A percentile compares a stretch with the other conserved stretches of the same genome.
Evolutionary conservation across 768 basidiomycete genomes (phyloP).

Genomic region (Infundibulicybe gibba): DNA sequence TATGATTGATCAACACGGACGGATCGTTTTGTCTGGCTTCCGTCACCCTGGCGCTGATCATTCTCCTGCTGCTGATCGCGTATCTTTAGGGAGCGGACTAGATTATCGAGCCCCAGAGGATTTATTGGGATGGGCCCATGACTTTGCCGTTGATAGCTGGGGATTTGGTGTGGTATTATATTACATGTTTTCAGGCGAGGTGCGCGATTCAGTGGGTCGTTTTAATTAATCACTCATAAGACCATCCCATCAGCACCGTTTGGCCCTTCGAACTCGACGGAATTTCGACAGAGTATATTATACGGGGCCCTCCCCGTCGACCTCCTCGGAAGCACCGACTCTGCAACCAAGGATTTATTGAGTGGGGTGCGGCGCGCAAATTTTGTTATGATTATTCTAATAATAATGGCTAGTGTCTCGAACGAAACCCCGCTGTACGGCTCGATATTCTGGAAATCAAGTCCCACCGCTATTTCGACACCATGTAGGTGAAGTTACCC

Average conservation of each 20-base stretch:
- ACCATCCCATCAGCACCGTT: conserved; percentile 36
- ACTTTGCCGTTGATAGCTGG: conserved; percentile 55
- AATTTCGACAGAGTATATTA: conserved; percentile 29
- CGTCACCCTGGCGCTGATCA: conserved; percentile 21
- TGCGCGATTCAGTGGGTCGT: conserved; percentile 17
- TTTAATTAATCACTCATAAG: neutral
- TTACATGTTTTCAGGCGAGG: conserved; percentile 46
- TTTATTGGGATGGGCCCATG: conserved; percentile 51
- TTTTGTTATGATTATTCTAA: neutral
- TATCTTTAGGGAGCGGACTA: conserved; percentile 1
- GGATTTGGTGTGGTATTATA: conserved; percentile 51
- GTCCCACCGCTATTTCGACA: conserved; percentile 44
- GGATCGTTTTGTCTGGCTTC: conserved; percentile 49
- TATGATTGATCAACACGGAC: conserved; percentile 39
- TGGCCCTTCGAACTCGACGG: conserved; percentile 15
- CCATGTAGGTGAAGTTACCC: conserved; percentile 32
- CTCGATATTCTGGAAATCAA: conserved; percentile 35
- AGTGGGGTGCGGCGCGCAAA: conserved; percentile 29
- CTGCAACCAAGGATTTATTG: conserved; percentile 38
- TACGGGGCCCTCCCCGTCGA: conserved; percentile 24
- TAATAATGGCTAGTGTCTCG: conserved; percentile 39
- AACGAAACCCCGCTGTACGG: conserved; percentile 51
- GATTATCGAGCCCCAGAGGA: conserved; percentile 50
- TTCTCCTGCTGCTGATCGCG: conserved; percentile 7
- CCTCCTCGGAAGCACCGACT: conserved; percentile 21